A percentile compares a stretch with the other conserved stretches of the same genome.
phyloP scores from a whole-genome alignment of 108 stramenopile genomes.

The Fragilariopsis cylindrus region DNA sequence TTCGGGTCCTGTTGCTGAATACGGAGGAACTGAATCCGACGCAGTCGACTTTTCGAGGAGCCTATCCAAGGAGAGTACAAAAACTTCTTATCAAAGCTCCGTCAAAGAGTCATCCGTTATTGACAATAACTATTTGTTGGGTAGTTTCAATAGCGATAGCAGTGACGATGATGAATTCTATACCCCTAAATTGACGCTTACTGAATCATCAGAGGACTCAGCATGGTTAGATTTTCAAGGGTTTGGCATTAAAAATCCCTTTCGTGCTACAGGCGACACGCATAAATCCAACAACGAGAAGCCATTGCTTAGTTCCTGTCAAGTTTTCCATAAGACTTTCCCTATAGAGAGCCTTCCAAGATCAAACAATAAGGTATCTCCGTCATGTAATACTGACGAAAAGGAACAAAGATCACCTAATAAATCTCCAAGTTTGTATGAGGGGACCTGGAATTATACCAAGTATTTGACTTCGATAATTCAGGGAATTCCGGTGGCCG shows the following conservation, averaged over 20 bases:
- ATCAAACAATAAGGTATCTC: background rate
- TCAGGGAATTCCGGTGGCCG: slow-evolving; percentile 10
- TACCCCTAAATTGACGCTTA: background rate
- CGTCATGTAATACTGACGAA: background rate
- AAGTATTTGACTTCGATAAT: slow-evolving; percentile 28
- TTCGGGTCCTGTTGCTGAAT: background rate
- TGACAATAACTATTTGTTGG: background rate
- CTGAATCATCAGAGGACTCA: slow-evolving; percentile 8
- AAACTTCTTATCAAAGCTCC: background rate
- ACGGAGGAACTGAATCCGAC: background rate
- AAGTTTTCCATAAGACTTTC: background rate
- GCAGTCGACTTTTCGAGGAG: background rate
- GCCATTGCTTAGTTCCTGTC: background rate
- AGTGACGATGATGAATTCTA: background rate
- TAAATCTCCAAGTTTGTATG: background rate
- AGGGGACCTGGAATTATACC: slow-evolving; percentile 8
- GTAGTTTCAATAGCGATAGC: background rate
- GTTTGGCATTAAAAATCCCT: slow-evolving; percentile 3
- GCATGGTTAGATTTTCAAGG: slow-evolving; percentile 6
- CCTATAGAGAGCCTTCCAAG: background rate
- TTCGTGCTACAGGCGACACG: background rate
- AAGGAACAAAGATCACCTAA: background rate
- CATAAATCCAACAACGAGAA: background rate
- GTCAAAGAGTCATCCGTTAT: background rate
- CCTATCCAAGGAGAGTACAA: background rate